These are phyloP conservation scores for Fusarium sambucinum DNA, from an alignment of 2,329 filamentous ascomycete genomes.

Conservation along the genomic window DNA sequence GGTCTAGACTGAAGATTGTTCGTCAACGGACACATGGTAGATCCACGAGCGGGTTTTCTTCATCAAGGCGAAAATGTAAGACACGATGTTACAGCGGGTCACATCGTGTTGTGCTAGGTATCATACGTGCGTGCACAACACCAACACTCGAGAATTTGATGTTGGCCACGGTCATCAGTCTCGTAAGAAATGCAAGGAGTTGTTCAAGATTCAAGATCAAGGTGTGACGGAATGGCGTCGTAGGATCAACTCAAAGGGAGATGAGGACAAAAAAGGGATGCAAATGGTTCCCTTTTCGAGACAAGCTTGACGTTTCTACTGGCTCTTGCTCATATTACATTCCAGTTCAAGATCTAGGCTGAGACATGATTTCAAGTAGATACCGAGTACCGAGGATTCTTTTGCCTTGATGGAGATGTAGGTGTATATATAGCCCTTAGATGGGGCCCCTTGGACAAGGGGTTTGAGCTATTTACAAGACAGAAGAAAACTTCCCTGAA, in stretches of 20 bases:
- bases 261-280: background rate
- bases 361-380: constrained; percentile 12
- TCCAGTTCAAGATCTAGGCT: constrained; percentile 23
- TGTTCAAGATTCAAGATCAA: background rate
- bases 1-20: constrained; percentile 1
- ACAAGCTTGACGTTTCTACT: constrained; percentile 12
- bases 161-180: background rate
- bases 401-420: constrained; percentile 4
- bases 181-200: background rate
- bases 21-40: constrained; percentile 1
- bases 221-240: background rate
- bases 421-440: background rate
- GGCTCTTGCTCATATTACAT: constrained; percentile 2
- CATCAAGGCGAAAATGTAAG: constrained; percentile 4
- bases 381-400: constrained; percentile 23
- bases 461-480: background rate
- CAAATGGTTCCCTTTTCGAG: constrained; percentile 1
- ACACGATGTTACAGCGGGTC: background rate
- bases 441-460: background rate
- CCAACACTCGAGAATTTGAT: constrained; percentile 1
- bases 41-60: background rate
- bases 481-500: background rate
- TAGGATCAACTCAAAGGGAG: constrained; percentile 13
- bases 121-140: constrained; percentile 1
- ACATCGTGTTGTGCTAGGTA: background rate